Base-by-base conservation (phyloP, 176 grass and related monocot genomes). In the Phyllostachys edulis region DNA sequence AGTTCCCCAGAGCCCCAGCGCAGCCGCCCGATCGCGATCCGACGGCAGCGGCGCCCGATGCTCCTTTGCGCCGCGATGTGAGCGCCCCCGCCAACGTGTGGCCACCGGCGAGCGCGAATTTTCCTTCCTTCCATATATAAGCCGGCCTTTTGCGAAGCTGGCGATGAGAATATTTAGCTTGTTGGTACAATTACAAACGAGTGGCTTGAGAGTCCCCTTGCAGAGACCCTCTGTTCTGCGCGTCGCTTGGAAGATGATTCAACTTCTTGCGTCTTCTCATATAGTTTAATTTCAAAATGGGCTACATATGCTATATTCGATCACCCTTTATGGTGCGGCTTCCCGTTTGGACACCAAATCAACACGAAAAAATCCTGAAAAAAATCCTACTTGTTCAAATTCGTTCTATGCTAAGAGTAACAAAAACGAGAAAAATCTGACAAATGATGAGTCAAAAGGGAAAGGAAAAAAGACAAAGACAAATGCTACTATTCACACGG, bases 71-170 rank as follows among this genome's bases (percentile, higher is more conserved):
- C 5, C 24, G 15, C 26, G 45, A 40, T 40, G 36, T 10, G 69
- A 32, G 32, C 44, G 45, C 29, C 41, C 13, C 20, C 12, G 21
- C 34, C 21, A 64, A 65, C 34, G 62, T 85, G 83, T 71, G 83
- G 74, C 52, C 74, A 69, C 72, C 34, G 9, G 72, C 24, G 24
- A 4, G 20, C 20, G n/a, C 9, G 23, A 71, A 45, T 21, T 38
- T 69, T 14, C 20, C 7, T 4, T 51, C 49, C 7, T 4, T 51
- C 49, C 49, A 4, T 49, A 13, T 49, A 18, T 52, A 52, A 7
- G 4, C 16, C 16, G 5, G 50, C 46, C 0, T 49, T 49, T 49
- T 15, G 2, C 13, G 10, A 10, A 42, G 41, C 13, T 49, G 10
- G 12, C 12, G 46, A 49, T 49, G 46, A 69, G 3, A 42, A 46